phyloP scores from a whole-genome alignment of 352 stramenopile species.

The Plasmopara viticola region DNA sequence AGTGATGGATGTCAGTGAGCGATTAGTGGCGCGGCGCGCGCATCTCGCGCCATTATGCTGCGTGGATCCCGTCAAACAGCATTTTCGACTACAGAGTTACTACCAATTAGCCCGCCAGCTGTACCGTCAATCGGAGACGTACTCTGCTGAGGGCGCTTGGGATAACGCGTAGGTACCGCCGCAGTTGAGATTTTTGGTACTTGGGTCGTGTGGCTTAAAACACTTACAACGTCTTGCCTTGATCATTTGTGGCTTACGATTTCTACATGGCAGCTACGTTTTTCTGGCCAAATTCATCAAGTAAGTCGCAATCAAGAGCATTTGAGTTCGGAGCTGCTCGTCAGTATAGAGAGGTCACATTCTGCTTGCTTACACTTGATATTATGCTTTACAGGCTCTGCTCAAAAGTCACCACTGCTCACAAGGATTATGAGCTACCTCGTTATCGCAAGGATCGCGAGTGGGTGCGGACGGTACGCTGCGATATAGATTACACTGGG shows the following conservation, averaged over 20 bases:
- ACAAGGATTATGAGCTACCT: constrained; percentile 53
- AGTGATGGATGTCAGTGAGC: constrained; percentile 40
- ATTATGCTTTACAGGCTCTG: constrained; percentile 38
- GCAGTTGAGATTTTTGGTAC: constrained; percentile 26
- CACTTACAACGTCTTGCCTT: not conserved
- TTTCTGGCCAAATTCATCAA: constrained; percentile 79
- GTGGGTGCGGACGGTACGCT: constrained; percentile 53
- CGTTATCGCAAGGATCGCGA: constrained; percentile 54
- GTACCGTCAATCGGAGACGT: constrained; percentile 68
- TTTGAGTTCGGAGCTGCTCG: constrained; percentile 1
- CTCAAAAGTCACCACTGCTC: constrained; percentile 58
- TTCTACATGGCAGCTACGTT: constrained; percentile 48
- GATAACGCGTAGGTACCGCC: constrained; percentile 62
- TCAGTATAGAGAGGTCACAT: not conserved
- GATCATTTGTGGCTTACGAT: not conserved
- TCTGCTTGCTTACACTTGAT: not conserved
- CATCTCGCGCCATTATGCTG: constrained; percentile 51
- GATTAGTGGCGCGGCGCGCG: constrained; percentile 48
- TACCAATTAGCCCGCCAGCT: constrained; percentile 70
- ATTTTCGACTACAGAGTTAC: constrained; percentile 57
- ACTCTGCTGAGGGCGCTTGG: constrained; percentile 49
- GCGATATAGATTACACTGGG: not conserved
- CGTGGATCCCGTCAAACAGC: constrained; percentile 61
- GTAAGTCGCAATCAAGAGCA: constrained; percentile 27
- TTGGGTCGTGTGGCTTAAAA: constrained; percentile 3